Conservation (phyloP, 2,329 filamentous ascomycete species). For the Colletotrichum caudatum region DNA sequence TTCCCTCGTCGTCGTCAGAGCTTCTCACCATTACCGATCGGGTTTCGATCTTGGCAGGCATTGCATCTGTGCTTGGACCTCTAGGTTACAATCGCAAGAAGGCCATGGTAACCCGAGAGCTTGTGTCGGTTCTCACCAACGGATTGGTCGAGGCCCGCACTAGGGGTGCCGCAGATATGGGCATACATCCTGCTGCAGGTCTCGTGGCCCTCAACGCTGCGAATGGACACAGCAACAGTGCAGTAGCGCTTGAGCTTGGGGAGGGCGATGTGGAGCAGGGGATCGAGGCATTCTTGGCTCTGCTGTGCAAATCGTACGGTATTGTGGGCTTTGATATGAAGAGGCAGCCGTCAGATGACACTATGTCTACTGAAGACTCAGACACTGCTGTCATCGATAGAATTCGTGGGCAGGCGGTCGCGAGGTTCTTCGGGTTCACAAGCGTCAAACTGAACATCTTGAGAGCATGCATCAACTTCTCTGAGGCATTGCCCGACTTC, state of each 20-base stretch:
- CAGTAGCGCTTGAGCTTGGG: slow-evolving; percentile 69
- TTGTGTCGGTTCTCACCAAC: slow-evolving; percentile 84
- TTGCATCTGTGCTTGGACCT: slow-evolving; percentile 84
- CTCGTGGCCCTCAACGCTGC: slow-evolving; percentile 76
- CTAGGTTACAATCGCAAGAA: slow-evolving; percentile 90
- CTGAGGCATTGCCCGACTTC: slow-evolving; percentile 93
- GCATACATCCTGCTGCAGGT: slow-evolving; percentile 92
- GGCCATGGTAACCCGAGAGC: slow-evolving; percentile 87
- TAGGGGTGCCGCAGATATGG: slow-evolving; percentile 93
- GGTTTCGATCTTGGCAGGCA: slow-evolving; percentile 83
- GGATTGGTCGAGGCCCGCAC: slow-evolving; percentile 92
- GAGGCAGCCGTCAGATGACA: slow-evolving; percentile 45
- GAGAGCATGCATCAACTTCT: slow-evolving; percentile 91
- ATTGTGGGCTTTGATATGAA: slow-evolving; percentile 65
- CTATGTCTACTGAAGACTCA: slow-evolving; percentile 56
- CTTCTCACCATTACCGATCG: slow-evolving; percentile 79
- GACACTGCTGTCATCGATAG: slow-evolving; percentile 66
- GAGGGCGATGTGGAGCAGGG: slow-evolving; percentile 75
- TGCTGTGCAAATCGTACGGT: slow-evolving; percentile 73
- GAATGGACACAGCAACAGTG: slow-evolving; percentile 62
- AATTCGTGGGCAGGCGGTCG: slow-evolving; percentile 69
- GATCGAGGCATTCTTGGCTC: slow-evolving; percentile 71
- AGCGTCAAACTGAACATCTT: slow-evolving; percentile 88
- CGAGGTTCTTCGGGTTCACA: slow-evolving; percentile 79
- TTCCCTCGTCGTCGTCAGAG: slow-evolving; percentile 75